phyloP scores from a whole-genome alignment of 2,329 filamentous ascomycete species.

The Berkeleyomyces rouxiae region DNA sequence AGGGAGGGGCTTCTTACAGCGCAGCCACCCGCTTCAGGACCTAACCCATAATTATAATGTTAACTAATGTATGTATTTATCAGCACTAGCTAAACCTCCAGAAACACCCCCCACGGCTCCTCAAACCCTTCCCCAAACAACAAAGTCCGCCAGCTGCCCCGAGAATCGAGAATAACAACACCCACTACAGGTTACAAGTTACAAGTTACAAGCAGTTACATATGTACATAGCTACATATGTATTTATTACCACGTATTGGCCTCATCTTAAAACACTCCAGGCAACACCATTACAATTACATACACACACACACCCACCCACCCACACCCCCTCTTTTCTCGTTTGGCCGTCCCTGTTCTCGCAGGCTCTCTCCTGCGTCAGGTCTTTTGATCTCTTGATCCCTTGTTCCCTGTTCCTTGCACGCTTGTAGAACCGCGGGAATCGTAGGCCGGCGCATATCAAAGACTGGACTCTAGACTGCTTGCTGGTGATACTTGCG shows the following conservation, averaged over 20 bases:
- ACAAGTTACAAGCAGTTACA: no score
- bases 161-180: not conserved
- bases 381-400: not conserved
- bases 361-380: not conserved
- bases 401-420: not conserved
- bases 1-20: not conserved
- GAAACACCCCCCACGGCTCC: not conserved
- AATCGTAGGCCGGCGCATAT: slow-evolving; percentile 5
- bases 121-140: not conserved
- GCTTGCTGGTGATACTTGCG: no score
- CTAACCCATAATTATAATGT: not conserved
- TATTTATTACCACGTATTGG: no score
- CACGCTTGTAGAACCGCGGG: not conserved
- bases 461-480: no score
- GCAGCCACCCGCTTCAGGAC: no score
- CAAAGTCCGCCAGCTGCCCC: not conserved
- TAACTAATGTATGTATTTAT: not conserved
- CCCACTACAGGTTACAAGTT: not conserved
- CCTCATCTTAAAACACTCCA: no score
- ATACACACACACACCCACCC: not conserved
- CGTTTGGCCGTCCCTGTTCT: not conserved
- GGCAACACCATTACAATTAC: no score
- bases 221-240: no score
- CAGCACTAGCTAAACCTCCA: not conserved
- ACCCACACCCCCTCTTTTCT: not conserved